phyloP scores from a whole-genome alignment of 441 rosid species.

The Brassica balearica region DNA sequence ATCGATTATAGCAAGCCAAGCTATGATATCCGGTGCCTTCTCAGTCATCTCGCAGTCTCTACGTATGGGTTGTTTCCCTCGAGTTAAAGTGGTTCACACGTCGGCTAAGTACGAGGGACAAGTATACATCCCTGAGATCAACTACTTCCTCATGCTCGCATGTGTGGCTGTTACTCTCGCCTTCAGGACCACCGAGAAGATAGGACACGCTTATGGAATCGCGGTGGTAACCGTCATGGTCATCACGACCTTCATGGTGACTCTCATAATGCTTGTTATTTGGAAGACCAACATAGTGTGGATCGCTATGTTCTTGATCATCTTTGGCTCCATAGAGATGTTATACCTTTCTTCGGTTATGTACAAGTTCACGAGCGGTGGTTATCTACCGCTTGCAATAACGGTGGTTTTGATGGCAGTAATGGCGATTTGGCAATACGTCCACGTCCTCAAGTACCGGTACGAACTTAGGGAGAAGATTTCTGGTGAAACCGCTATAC shows the following conservation, averaged over 20 bases:
- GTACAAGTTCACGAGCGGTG: constrained; percentile 70
- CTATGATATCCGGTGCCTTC: constrained; percentile 82
- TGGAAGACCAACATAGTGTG: constrained; percentile 66
- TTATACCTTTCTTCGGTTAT: constrained; percentile 60
- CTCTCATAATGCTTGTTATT: constrained; percentile 72
- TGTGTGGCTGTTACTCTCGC: constrained; percentile 58
- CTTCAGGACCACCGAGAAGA: constrained; percentile 60
- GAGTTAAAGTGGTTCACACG: constrained; percentile 80
- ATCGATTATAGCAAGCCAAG: constrained; percentile 80
- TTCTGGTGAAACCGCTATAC: constrained; percentile 53
- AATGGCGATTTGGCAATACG: constrained; percentile 80
- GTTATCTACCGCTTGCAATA: constrained; percentile 64
- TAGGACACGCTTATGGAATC: constrained; percentile 78
- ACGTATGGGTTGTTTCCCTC: constrained; percentile 72
- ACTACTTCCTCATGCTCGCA: constrained; percentile 76
- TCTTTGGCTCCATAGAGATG: constrained; percentile 51
- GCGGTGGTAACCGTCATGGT: constrained; percentile 80
- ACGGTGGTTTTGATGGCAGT: constrained; percentile 54
- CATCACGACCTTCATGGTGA: constrained; percentile 67
- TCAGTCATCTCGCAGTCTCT: constrained; percentile 72
- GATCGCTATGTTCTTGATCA: constrained; percentile 51
- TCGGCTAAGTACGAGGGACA: constrained; percentile 79
- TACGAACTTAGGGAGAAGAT: constrained; percentile 76
- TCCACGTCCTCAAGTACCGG: constrained; percentile 55
- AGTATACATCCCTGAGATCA: constrained; percentile 81